These are phyloP conservation scores for Lentinula aciculospora DNA, from an alignment of 768 basidiomycete genomes.

Conservation along the genomic window DNA sequence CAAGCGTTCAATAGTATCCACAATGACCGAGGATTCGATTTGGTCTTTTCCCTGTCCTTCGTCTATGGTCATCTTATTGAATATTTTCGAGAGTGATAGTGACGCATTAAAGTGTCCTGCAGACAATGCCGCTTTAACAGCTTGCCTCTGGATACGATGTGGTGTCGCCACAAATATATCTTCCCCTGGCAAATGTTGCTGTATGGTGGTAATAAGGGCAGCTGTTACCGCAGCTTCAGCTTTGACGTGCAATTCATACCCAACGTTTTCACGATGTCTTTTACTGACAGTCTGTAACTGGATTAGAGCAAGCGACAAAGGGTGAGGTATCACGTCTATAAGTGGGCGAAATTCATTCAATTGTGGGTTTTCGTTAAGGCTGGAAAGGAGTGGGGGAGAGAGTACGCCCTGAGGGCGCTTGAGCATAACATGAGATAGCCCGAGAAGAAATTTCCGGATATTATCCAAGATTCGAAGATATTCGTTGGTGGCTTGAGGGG, in stretches of 20 bases:
- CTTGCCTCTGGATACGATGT: conserved; percentile 46
- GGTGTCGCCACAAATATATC: conserved; percentile 49
- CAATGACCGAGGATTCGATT: conserved; percentile 24
- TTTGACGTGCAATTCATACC: conserved; percentile 41
- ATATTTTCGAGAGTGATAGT: neutral
- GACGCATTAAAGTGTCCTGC: neutral
- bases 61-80: neutral
- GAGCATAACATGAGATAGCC: conserved; percentile 39
- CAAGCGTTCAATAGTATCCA: conserved; percentile 46
- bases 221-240: conserved; percentile 44
- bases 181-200: conserved; percentile 31
- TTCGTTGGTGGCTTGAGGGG: conserved; percentile 13
- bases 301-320: conserved; percentile 41
- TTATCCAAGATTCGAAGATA: conserved; percentile 20
- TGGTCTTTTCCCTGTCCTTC: neutral
- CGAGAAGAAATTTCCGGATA: conserved; percentile 32
- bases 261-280: conserved; percentile 24
- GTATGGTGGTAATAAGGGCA: conserved; percentile 31
- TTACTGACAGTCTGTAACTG: conserved; percentile 28
- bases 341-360: conserved; percentile 9
- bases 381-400: conserved; percentile 15
- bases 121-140: conserved; percentile 35
- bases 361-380: conserved; percentile 13
- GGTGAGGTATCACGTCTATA: conserved; percentile 20
- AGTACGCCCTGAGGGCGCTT: conserved; percentile 31